Percentiles rank a stretch among this genome's conserved stretches.
Conservation (phyloP, 768 basidiomycete genomes). For the Collybiopsis confluens region DNA sequence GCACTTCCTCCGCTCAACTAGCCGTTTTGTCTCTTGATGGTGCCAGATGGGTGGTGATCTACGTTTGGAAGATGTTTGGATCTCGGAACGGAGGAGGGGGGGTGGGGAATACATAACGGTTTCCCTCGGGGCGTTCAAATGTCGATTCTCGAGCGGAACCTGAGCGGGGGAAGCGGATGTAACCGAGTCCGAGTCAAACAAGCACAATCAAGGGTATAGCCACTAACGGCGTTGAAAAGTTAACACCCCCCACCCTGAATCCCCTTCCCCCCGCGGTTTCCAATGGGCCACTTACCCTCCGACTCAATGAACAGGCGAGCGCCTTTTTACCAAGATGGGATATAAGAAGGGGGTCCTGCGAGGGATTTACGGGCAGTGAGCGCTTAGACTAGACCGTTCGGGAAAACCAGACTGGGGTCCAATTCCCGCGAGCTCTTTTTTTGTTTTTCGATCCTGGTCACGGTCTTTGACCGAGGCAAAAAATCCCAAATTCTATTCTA, state of each 20-base stretch:
- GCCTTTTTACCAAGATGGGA: slow-evolving; percentile 48
- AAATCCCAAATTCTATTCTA: too few species aligned
- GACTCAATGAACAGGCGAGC: neutral
- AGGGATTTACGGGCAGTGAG: slow-evolving; percentile 32
- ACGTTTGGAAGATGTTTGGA: neutral
- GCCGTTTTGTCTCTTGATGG: neutral
- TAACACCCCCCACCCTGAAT: too few species aligned
- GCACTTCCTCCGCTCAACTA: slow-evolving; percentile 7
- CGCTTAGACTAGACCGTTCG: slow-evolving; percentile 17
- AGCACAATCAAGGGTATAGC: neutral
- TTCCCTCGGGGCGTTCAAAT: too few species aligned
- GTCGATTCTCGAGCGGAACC: neutral
- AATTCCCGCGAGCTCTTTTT: too few species aligned
- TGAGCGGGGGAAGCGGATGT: slow-evolving; percentile 5
- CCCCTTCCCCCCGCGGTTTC: too few species aligned
- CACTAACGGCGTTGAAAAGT: neutral
- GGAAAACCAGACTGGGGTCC: too few species aligned
- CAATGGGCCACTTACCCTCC: neutral
- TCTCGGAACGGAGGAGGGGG: too few species aligned
- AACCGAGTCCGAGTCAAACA: slow-evolving; percentile 2
- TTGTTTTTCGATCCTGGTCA: too few species aligned
- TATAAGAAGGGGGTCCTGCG: too few species aligned
- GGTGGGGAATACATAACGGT: neutral
- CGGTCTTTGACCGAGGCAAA: too few species aligned
- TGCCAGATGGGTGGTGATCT: neutral